Percentiles rank a stretch among this genome's conserved stretches.
Conservation (phyloP, 208 protist species). For the Acanthamoeba royreba region DNA sequence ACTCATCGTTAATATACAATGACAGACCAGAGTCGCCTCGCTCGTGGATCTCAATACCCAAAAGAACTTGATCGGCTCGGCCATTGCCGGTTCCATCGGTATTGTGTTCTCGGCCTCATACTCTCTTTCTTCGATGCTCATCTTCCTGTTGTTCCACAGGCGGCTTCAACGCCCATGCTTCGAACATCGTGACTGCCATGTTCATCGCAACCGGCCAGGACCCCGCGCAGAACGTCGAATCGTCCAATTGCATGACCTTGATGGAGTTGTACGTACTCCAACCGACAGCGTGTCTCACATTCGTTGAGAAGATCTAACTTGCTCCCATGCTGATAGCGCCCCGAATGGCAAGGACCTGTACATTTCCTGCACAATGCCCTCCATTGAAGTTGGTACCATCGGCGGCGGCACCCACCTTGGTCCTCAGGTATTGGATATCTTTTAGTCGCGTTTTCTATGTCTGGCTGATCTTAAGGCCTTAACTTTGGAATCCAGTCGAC, state of each 20-base stretch:
- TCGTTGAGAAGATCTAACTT: neutral
- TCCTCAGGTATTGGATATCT: slow-evolving; percentile 83
- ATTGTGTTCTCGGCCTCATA: neutral
- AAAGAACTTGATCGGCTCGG: slow-evolving; percentile 96
- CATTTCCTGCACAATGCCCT: slow-evolving; percentile 96
- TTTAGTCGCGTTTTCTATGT: neutral
- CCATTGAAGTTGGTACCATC: slow-evolving; percentile 97
- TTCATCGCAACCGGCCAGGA: slow-evolving; percentile 97
- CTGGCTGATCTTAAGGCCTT: neutral
- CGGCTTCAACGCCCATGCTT: slow-evolving; percentile 96
- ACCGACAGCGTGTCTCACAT: neutral
- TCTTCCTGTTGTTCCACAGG: slow-evolving; percentile 68
- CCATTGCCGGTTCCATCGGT: slow-evolving; percentile 88
- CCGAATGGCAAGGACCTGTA: slow-evolving; percentile 86
- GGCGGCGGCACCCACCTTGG: slow-evolving; percentile 95
- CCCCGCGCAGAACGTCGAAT: slow-evolving; percentile 97
- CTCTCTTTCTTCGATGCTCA: neutral
- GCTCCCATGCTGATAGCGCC: neutral
- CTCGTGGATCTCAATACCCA: slow-evolving; percentile 91
- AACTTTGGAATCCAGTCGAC: slow-evolving; percentile 46
- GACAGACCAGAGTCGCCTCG: neutral
- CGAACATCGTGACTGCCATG: slow-evolving; percentile 96
- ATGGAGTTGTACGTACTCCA: slow-evolving; percentile 79
- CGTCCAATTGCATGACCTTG: slow-evolving; percentile 94
- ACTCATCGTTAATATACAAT: neutral